Percentiles rank a stretch among this genome's conserved stretches.
Conservation (phyloP, 73 alveolate species). For the Symbiodinium pilosum region DNA sequence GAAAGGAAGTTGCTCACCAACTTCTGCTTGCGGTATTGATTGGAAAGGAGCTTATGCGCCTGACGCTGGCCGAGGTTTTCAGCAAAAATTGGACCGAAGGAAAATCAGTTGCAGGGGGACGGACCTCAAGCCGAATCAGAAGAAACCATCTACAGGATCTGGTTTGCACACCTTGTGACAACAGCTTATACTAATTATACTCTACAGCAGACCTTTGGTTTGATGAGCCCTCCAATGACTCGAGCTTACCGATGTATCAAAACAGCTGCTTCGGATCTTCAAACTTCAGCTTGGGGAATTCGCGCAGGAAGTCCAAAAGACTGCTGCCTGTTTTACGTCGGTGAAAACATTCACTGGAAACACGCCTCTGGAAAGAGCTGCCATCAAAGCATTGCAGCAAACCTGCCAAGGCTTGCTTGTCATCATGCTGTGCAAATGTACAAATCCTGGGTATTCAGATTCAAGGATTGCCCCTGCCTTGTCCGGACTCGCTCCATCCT, state of each 20-base stretch:
- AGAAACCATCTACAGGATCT: too few species aligned
- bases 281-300: background rate
- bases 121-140: too few species aligned
- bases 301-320: background rate
- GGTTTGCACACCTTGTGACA: too few species aligned
- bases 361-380: background rate
- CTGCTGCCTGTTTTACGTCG: background rate
- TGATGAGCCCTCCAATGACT: too few species aligned
- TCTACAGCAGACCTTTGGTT: too few species aligned
- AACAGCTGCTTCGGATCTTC: background rate
- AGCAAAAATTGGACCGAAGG: too few species aligned
- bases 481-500: background rate
- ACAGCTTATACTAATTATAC: too few species aligned
- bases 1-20: background rate
- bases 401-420: background rate
- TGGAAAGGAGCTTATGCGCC: background rate
- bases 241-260: background rate
- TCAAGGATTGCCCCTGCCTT: background rate
- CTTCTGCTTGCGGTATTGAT: background rate
- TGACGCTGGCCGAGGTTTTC: too few species aligned
- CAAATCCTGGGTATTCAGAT: background rate
- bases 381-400: background rate
- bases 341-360: too few species aligned
- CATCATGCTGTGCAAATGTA: background rate
- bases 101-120: too few species aligned